Conservation (phyloP, 768 basidiomycete genomes). For the Phaeotremella fagi region DNA sequence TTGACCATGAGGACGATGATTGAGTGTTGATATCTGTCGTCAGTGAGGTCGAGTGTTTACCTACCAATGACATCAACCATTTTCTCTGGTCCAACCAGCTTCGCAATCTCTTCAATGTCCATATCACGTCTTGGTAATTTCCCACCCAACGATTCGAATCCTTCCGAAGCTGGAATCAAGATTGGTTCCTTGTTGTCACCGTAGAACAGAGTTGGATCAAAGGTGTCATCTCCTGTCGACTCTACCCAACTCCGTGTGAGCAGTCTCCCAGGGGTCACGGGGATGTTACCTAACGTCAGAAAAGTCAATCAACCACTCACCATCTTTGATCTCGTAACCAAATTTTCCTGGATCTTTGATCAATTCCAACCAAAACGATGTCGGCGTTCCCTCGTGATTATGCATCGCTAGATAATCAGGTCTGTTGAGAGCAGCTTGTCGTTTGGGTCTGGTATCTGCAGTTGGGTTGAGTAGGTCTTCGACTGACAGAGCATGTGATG, state of each 20-base stretch:
- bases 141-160: constrained; percentile 78
- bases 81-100: constrained; percentile 68
- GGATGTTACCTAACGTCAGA: constrained; percentile 15
- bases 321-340: constrained; percentile 30
- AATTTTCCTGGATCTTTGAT: constrained; percentile 42
- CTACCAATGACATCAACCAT: constrained; percentile 88
- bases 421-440: constrained; percentile 34
- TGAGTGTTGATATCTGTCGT: constrained; percentile 77
- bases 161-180: constrained; percentile 58
- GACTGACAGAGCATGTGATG: background rate
- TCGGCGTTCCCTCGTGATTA: constrained; percentile 42
- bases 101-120: constrained; percentile 73
- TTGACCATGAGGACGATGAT: constrained; percentile 77
- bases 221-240: constrained; percentile 19
- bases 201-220: constrained; percentile 28
- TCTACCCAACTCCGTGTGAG: constrained; percentile 35
- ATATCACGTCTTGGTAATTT: constrained; percentile 71
- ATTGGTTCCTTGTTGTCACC: constrained; percentile 60
- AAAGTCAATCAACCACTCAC: constrained; percentile 13
- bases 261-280: constrained; percentile 15
- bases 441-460: constrained; percentile 38
- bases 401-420: constrained; percentile 46
- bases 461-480: no score
- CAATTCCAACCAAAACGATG: constrained; percentile 42
- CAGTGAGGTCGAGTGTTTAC: constrained; percentile 33